Percentiles rank a stretch among this genome's conserved stretches.
Evolutionary conservation across 2,329 filamentous ascomycete species (phyloP).

Genomic region (Leptographium wingfieldii): DNA sequence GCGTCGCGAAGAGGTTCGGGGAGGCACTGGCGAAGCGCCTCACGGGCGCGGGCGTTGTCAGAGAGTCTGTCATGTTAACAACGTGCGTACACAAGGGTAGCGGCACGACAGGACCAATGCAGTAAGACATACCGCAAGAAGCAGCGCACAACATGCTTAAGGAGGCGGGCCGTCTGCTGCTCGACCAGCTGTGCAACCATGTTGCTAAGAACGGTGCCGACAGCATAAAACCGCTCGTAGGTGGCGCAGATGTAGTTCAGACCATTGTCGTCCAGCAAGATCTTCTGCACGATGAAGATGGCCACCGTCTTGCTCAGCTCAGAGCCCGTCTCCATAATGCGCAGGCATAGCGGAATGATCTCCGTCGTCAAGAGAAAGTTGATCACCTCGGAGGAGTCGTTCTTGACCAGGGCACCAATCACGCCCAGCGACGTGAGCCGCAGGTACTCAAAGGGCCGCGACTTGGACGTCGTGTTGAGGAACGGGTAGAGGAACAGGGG

Average conservation of each 20-base stretch:
- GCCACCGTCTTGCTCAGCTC: conserved; percentile 98
- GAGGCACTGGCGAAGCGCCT: conserved; percentile 88
- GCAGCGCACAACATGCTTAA: conserved; percentile 96
- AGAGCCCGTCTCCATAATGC: conserved; percentile 98
- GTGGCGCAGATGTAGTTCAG: conserved; percentile 98
- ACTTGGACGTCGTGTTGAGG: conserved; percentile 97
- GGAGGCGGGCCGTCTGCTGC: conserved; percentile 85
- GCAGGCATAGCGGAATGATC: conserved; percentile 92
- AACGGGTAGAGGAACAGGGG: conserved; percentile 97
- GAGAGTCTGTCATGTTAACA: conserved; percentile 49
- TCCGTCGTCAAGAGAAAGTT: conserved; percentile 97
- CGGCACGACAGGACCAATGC: background rate
- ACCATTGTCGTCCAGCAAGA: conserved; percentile 89
- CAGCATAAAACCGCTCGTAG: conserved; percentile 96
- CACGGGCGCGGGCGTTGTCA: conserved; percentile 89
- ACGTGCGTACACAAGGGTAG: background rate
- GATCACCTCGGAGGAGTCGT: conserved; percentile 96
- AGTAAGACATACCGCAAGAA: conserved; percentile 65
- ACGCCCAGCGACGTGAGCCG: conserved; percentile 91
- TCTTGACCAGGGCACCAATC: conserved; percentile 95
- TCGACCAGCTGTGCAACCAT: conserved; percentile 98
- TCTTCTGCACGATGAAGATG: conserved; percentile 99
- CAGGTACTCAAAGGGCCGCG: conserved; percentile 91
- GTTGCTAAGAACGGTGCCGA: conserved; percentile 93
- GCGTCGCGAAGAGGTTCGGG: conserved; percentile 97